Percentiles rank a stretch among this genome's conserved stretches.
Evolutionary conservation across 306 rosid species (phyloP).

Genomic region (Fagus crenata): DNA sequence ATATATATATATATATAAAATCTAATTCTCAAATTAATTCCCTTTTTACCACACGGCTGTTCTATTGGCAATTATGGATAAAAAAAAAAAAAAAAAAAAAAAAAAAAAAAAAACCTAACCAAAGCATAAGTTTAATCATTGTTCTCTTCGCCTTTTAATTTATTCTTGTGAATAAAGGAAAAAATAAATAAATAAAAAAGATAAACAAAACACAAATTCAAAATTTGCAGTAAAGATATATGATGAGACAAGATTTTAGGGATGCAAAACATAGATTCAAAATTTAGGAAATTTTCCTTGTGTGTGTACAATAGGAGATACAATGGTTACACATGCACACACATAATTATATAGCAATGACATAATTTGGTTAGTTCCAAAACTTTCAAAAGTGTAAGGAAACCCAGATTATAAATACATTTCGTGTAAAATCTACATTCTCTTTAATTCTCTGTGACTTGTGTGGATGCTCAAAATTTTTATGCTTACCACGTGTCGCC

Average conservation of each 20-base stretch:
- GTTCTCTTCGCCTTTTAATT: too few relatives aligned
- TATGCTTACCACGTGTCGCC: conserved; percentile 67
- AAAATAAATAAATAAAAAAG: too few relatives aligned
- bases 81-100: too few relatives aligned
- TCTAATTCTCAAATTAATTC: too few relatives aligned
- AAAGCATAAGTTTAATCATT: too few relatives aligned
- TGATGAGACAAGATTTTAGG: neutral
- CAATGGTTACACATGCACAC: neutral
- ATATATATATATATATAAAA: too few relatives aligned
- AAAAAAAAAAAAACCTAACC: too few relatives aligned
- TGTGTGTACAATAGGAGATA: conserved; percentile 8
- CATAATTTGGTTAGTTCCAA: conserved; percentile 11
- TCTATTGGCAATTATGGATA: too few relatives aligned
- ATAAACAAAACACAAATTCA: neutral
- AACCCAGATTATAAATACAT: neutral
- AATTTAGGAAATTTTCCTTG: neutral
- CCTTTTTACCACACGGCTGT: too few relatives aligned
- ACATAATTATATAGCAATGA: neutral
- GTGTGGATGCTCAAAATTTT: conserved; percentile 35
- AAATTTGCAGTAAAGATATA: neutral
- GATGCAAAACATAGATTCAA: neutral
- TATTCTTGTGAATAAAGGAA: too few relatives aligned
- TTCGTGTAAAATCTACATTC: neutral
- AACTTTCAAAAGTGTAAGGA: conserved; percentile 15
- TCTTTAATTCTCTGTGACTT: neutral